Base-by-base conservation (phyloP, 2,329 filamentous ascomycete species). In the Cyphellophora attinorum region DNA sequence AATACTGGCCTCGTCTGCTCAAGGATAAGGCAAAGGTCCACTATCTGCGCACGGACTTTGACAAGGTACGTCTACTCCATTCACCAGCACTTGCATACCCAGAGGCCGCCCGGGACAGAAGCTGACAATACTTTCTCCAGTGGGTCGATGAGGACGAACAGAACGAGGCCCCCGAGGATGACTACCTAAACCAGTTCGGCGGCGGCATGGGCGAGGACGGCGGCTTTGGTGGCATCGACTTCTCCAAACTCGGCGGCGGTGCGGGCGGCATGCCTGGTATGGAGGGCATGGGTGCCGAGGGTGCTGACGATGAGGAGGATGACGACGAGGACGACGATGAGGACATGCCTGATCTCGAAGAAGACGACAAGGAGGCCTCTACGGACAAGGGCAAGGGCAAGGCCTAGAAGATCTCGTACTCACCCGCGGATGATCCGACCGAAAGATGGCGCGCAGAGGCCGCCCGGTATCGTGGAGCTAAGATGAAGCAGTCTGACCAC, bases 61-160 rank as follows among this genome's bases (percentile, higher is more conserved):
- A 95, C 70, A 95, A 94, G 81, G 77, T 81, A 59, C 41, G 70
- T 51, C 16, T 23, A 11, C 21, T 29, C 8, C 27, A 13, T 29
- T 12, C 11, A 17, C 21, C n/a, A 5, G 15, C 23, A 21, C 13
- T 23, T n/a, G 13, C n/a, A n/a, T n/a, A n/a, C n/a, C n/a, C n/a
- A n/a, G n/a, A n/a, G n/a, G n/a, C n/a, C n/a, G n/a, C n/a, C n/a
- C n/a, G n/a, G n/a, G n/a, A 16, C 16, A 33, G 37, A 28, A 38
- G 10, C 33, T 37, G 27, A 31, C 12, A 14, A n/a, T n/a, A n/a
- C n/a, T 12, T 21, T 6, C 31, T 23, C 18, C 41, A 79, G 76
- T 95, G 88, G 88, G 84, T 94, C 54, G 88, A 95, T 51, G 85
- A 95, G 76, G 88, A 98, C 58, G 91, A 98, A 75, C 91, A 98